Evolutionary conservation across 1,284 basidiomycete species (phyloP), one percentile per base, ranked within the genome.

Genomic region (Cryptococcus amylolentus): DNA sequence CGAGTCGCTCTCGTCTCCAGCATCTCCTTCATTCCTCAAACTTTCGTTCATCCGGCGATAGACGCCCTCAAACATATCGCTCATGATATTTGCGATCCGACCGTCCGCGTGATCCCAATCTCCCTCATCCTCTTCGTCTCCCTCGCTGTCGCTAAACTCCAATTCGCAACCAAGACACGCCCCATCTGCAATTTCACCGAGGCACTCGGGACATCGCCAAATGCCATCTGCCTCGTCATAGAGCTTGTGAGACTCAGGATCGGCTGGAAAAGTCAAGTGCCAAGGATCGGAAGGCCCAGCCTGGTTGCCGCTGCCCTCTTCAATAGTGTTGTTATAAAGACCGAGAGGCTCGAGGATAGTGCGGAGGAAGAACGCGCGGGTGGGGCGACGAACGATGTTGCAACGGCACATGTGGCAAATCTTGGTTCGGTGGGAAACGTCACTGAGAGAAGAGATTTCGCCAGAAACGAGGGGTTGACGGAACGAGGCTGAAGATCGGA

Each of bases 391-490:
- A 46, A 67, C 45, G 39, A 78, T 63, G 20, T 60, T 54, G 5
- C 68, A 55, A 23, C 76, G 73, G 53, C 76, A 78, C 40, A 71
- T 63, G 52, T 72, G 71, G 49, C 76, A 78, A 8, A 68, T 51
- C 57, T 77, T 77, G 16, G 69, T 65, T 14, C 69, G 69, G 46
- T 68, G 69, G 4, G 63, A 60, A 5, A 75, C 58, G 54, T 75
- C 63, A 37, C 59, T 54, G 9, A 61, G 60, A 1, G 55, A 27
- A 7, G 52, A 46, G 26, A 70, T 64, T 5, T 27, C 49, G 12
- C 61, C 58, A 46, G 44, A 35, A 10, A 10, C 31, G 31, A 61
- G 57, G 20, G 61, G 46, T 12, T 60, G 51, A 2, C 63, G 55
- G 37, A 73, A 72, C 1, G 75, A 74, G 28, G 65, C 70, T 6